Conservation (phyloP, 2,329 filamentous ascomycete species). For the Neofusicoccum sp. region DNA sequence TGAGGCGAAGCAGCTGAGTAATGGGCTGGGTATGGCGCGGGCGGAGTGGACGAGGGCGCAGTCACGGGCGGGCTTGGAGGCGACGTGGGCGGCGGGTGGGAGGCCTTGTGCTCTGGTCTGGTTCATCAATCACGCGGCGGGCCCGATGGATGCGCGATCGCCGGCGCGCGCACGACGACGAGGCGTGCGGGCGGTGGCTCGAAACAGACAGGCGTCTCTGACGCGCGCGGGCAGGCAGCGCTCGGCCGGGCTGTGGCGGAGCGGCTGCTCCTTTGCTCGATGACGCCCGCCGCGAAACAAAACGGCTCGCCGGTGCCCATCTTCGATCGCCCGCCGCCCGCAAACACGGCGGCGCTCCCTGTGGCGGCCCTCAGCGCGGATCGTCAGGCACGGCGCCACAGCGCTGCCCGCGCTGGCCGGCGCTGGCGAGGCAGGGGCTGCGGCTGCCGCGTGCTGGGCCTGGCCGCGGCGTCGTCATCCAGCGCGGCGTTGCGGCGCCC, state of each 20-base stretch:
- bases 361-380: background rate
- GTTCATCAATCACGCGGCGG: too few species aligned
- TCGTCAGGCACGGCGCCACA: background rate
- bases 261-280: background rate
- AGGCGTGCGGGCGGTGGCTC: too few species aligned
- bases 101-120: too few species aligned
- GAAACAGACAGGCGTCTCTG: too few species aligned
- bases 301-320: background rate
- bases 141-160: too few species aligned
- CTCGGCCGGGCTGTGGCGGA: background rate
- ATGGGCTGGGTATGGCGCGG: background rate
- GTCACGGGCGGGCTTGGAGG: background rate
- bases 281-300: background rate
- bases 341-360: background rate
- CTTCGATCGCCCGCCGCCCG: background rate
- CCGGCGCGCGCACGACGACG: too few species aligned
- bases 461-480: background rate
- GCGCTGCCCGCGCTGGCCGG: background rate
- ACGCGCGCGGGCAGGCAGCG: background rate
- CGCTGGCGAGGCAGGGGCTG: background rate
- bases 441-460: background rate
- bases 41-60: background rate
- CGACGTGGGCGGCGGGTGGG: background rate
- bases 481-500: background rate
- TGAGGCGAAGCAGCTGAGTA: conserved; percentile 10